These are phyloP conservation scores for Closterium sp. DNA, from an alignment of 139 green algal species.

Conservation along the genomic window DNA sequence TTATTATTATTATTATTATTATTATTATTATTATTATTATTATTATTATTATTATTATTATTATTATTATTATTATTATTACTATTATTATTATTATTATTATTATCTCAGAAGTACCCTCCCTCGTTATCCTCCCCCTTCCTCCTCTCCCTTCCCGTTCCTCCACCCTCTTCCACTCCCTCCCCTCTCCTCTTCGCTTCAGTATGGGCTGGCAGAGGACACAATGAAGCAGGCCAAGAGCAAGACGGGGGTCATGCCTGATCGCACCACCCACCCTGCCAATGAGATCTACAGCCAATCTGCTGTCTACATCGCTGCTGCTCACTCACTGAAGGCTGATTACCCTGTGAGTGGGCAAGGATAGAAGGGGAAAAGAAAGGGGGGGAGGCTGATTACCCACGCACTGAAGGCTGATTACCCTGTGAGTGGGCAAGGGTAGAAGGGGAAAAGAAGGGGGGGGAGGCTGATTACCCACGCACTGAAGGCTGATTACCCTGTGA, in stretches of 20 bases:
- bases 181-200: background rate
- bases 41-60: too few relatives aligned
- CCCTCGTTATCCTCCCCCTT: background rate
- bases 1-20: too few relatives aligned
- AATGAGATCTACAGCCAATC: constrained; percentile 46
- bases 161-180: too few relatives aligned
- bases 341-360: constrained; percentile 41
- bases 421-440: constrained; percentile 27
- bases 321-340: constrained; percentile 45
- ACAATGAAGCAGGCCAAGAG: constrained; percentile 21
- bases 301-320: constrained; percentile 48
- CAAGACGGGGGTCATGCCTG: background rate
- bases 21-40: too few relatives aligned
- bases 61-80: too few relatives aligned
- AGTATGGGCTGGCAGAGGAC: constrained; percentile 48
- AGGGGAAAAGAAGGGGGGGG: too few relatives aligned
- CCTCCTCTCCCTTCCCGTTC: background rate
- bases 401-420: constrained; percentile 44
- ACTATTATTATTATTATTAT: too few relatives aligned
- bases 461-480: too few relatives aligned
- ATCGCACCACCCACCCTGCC: background rate
- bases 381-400: constrained; percentile 21
- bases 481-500: too few relatives aligned
- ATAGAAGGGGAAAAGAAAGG: too few relatives aligned
- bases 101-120: too few relatives aligned